Evolutionary conservation across 805 yeast genomes (phyloP).

Genomic region (Suhomyces sp.): DNA sequence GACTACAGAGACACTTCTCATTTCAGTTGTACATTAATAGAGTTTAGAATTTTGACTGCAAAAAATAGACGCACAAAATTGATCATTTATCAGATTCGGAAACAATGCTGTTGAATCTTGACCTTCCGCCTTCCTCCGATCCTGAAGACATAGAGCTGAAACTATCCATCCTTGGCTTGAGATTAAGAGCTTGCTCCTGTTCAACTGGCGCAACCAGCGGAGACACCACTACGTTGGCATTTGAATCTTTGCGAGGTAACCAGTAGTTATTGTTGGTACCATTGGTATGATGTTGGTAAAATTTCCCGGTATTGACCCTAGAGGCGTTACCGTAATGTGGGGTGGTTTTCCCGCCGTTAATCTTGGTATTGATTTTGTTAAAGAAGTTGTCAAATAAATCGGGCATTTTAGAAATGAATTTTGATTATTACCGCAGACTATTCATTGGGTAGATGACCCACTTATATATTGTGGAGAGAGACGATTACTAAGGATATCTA

Average conservation of each 20-base stretch:
- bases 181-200: background rate
- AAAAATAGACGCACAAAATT: background rate
- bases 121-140: slow-evolving; percentile 12
- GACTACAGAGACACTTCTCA: background rate
- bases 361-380: slow-evolving; percentile 26
- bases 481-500: background rate
- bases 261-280: slow-evolving; percentile 40
- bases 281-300: slow-evolving; percentile 34
- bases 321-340: slow-evolving; percentile 29
- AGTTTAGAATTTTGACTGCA: background rate
- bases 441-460: background rate
- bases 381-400: slow-evolving; percentile 42
- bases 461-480: background rate
- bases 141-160: slow-evolving; percentile 13
- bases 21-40: background rate
- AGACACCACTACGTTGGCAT: background rate
- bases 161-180: slow-evolving; percentile 14
- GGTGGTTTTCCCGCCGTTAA: slow-evolving; percentile 34
- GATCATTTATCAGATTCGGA: slow-evolving; percentile 10
- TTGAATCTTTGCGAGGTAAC: slow-evolving; percentile 25
- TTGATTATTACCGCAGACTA: background rate
- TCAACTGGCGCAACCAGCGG: background rate
- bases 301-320: slow-evolving; percentile 38
- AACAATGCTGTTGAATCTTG: slow-evolving; percentile 18
- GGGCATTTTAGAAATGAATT: slow-evolving; percentile 16